Conservation (phyloP, 2,329 filamentous ascomycete species). For the Alternaria arborescens region DNA sequence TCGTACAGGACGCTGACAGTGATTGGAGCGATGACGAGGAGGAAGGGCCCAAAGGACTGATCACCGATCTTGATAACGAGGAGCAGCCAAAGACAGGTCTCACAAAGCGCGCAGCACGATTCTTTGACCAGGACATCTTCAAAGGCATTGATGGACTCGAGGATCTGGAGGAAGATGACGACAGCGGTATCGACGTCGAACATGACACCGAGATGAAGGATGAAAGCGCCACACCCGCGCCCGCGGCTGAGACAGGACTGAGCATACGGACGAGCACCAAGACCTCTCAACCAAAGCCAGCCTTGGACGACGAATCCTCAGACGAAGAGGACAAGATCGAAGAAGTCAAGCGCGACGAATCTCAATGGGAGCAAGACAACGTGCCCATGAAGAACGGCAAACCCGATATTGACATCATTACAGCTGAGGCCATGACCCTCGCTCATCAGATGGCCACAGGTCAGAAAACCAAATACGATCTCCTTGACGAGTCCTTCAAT, state of each 20-base stretch:
- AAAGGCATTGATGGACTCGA: constrained; percentile 76
- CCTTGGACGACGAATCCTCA: constrained; percentile 46
- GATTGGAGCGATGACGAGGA: constrained; percentile 70
- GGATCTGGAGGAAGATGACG: constrained; percentile 61
- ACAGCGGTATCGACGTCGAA: constrained; percentile 52
- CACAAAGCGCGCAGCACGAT: constrained; percentile 84
- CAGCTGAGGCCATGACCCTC: constrained; percentile 98
- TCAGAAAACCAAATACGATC: constrained; percentile 77
- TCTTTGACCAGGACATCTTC: constrained; percentile 97
- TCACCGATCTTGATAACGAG: constrained; percentile 69
- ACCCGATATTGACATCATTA: constrained; percentile 94
- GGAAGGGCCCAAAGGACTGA: constrained; percentile 59
- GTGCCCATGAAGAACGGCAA: constrained; percentile 70
- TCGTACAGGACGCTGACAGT: constrained; percentile 67
- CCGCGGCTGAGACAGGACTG: constrained; percentile 23
- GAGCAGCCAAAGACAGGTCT: constrained; percentile 65
- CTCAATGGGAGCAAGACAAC: constrained; percentile 73
- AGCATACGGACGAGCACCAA: constrained; percentile 32
- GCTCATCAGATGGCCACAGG: constrained; percentile 91
- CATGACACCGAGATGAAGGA: constrained; percentile 36
- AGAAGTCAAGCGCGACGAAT: constrained; percentile 65
- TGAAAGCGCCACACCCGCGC: constrained; percentile 13
- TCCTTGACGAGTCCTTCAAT: constrained; percentile 93
- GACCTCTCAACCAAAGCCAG: constrained; percentile 22
- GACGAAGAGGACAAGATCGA: constrained; percentile 64